Conservation (phyloP, 768 basidiomycete species). For the Amanita pseudoporphyria region DNA sequence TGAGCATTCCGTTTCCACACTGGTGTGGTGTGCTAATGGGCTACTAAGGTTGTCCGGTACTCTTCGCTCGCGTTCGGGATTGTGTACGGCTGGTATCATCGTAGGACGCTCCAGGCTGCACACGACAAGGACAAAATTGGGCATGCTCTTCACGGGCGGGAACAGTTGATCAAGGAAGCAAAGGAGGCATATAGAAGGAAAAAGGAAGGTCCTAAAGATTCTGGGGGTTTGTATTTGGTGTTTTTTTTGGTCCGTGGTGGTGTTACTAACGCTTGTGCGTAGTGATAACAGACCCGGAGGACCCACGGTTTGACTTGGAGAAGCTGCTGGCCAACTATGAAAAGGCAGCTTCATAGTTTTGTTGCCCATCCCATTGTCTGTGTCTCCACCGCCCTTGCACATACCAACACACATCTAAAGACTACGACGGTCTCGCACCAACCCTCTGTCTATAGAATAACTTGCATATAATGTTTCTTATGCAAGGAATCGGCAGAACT, state of each 20-base stretch:
- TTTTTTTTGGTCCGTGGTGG: constrained; percentile 2
- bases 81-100: constrained; percentile 88
- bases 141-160: constrained; percentile 62
- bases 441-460: constrained; percentile 1
- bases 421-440: neutral
- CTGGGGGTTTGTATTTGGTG: constrained; percentile 39
- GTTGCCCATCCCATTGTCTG: neutral
- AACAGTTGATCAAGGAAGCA: constrained; percentile 75
- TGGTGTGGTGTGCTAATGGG: neutral
- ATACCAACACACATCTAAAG: neutral
- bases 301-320: constrained; percentile 94
- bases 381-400: neutral
- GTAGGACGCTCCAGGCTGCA: constrained; percentile 76
- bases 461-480: constrained; percentile 3
- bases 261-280: constrained; percentile 9
- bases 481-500: neutral
- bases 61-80: constrained; percentile 83
- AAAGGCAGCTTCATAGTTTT: constrained; percentile 44
- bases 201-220: constrained; percentile 42
- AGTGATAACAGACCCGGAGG: constrained; percentile 93
- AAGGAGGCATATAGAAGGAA: constrained; percentile 87
- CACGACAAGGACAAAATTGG: constrained; percentile 72
- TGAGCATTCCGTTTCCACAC: neutral
- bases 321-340: constrained; percentile 75
- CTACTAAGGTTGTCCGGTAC: constrained; percentile 80